Conservation (phyloP, 768 basidiomycete species). For the Clavulina sp. region DNA sequence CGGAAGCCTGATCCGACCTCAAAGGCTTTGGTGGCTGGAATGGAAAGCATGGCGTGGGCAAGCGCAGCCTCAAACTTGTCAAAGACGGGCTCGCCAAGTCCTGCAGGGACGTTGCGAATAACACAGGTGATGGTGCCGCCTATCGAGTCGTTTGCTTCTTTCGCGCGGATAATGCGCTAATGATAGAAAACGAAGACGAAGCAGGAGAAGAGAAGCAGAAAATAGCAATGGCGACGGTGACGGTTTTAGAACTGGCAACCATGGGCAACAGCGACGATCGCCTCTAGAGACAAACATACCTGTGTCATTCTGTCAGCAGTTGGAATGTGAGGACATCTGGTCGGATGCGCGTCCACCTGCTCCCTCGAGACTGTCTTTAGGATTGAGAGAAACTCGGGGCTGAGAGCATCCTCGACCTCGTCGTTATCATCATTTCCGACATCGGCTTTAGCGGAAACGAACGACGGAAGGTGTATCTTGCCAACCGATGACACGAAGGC, state of each 20-base stretch:
- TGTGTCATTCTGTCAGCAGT: slow-evolving; percentile 84
- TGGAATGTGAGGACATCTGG: slow-evolving; percentile 78
- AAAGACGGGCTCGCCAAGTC: slow-evolving; percentile 93
- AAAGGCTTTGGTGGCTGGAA: slow-evolving; percentile 96
- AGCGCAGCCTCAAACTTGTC: slow-evolving; percentile 96
- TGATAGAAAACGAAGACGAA: neutral
- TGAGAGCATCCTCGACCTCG: slow-evolving; percentile 53
- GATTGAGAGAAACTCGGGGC: slow-evolving; percentile 66
- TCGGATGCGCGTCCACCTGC: slow-evolving; percentile 72
- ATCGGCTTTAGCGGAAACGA: slow-evolving; percentile 21
- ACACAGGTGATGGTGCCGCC: slow-evolving; percentile 98
- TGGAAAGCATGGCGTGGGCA: slow-evolving; percentile 95
- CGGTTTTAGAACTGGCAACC: neutral
- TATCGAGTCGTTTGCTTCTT: slow-evolving; percentile 80
- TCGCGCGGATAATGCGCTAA: slow-evolving; percentile 86
- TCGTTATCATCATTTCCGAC: slow-evolving; percentile 37
- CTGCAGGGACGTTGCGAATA: slow-evolving; percentile 74
- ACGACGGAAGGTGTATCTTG: slow-evolving; percentile 63
- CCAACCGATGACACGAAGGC: slow-evolving; percentile 96
- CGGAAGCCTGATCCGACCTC: slow-evolving; percentile 95
- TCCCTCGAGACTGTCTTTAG: slow-evolving; percentile 66
- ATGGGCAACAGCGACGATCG: neutral
- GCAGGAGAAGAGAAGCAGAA: neutral
- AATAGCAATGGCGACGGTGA: slow-evolving; percentile 5
- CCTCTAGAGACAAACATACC: slow-evolving; percentile 26